A percentile compares a stretch with the other conserved stretches of the same genome.
phyloP scores from a whole-genome alignment of 192 early-diverging fungal species.

The Coemansia javaensis region DNA sequence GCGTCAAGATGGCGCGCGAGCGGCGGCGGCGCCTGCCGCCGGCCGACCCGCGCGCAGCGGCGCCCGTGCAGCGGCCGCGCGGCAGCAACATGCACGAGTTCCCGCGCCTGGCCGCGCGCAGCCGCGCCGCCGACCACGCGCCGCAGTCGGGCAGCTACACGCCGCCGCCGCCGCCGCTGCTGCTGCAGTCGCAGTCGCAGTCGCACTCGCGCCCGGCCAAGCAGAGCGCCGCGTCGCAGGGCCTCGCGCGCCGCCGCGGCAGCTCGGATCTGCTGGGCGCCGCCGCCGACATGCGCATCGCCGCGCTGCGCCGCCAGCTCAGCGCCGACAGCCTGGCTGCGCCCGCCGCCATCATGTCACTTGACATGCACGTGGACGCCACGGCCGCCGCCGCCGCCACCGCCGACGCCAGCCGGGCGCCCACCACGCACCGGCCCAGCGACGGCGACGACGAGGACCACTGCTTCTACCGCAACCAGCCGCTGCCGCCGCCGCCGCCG shows the following conservation, averaged over 20 bases:
- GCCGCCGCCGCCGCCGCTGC: neutral
- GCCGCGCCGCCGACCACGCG: neutral
- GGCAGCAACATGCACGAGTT: neutral
- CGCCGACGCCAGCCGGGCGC: neutral
- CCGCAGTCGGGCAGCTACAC: neutral
- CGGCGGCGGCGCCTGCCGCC: constrained; percentile 4
- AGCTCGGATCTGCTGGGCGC: constrained; percentile 20
- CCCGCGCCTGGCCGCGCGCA: too few relatives aligned
- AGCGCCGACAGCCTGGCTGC: constrained; percentile 19
- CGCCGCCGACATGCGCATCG: constrained; percentile 30
- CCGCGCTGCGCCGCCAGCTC: constrained; percentile 32
- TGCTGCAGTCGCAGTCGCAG: neutral
- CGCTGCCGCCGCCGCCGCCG: constrained; percentile 7
- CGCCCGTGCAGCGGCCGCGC: neutral
- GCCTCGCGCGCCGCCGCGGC: neutral
- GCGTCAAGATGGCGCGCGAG: constrained; percentile 40
- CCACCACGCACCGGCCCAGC: neutral
- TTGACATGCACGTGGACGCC: neutral
- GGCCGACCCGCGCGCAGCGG: too few relatives aligned
- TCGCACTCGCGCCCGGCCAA: neutral
- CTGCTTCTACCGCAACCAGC: constrained; percentile 8
- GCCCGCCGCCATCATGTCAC: neutral
- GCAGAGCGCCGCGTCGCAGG: neutral
- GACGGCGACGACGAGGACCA: neutral
- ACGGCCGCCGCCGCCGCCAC: neutral